Evolutionary conservation across 306 rosid genomes (phyloP).

Genomic region (Styphnolobium japonicum): DNA sequence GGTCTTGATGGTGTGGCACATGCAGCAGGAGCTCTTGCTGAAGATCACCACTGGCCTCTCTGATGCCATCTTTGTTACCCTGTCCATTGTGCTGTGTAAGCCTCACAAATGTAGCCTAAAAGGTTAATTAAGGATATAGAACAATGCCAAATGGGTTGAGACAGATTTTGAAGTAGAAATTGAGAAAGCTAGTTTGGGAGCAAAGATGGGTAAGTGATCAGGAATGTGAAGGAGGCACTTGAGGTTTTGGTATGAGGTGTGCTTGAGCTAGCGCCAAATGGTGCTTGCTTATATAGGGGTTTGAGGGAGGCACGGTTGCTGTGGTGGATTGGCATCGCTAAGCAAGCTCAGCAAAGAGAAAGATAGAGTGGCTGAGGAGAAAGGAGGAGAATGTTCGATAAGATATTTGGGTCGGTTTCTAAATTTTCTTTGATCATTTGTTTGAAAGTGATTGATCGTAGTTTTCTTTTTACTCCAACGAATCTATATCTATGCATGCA

Average conservation of each 20-base stretch:
- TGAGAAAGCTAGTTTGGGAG: not conserved
- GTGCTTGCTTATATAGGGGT: slow-evolving; percentile 52
- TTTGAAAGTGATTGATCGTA: slow-evolving; percentile 37
- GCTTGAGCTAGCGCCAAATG: slow-evolving; percentile 21
- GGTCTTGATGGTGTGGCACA: slow-evolving; percentile 81
- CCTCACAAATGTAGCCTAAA: not conserved
- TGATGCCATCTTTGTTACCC: slow-evolving; percentile 60
- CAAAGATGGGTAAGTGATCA: slow-evolving; percentile 10
- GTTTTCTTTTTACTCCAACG: slow-evolving; percentile 21
- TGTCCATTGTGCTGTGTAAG: slow-evolving; percentile 51
- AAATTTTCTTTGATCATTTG: slow-evolving; percentile 42
- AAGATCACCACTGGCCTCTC: slow-evolving; percentile 92
- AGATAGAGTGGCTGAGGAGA: slow-evolving; percentile 28
- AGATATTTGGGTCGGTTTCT: slow-evolving; percentile 40
- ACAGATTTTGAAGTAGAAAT: not conserved
- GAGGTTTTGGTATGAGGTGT: slow-evolving; percentile 33
- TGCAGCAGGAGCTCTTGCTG: slow-evolving; percentile 84
- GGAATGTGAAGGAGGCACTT: not conserved
- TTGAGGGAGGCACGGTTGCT: slow-evolving; percentile 10
- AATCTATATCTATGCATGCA: slow-evolving; percentile 41
- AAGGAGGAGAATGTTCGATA: slow-evolving; percentile 42
- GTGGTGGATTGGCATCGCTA: slow-evolving; percentile 20
- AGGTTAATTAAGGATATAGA: not conserved
- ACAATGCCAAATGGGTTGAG: slow-evolving; percentile 14
- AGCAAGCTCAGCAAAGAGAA: not conserved